A percentile compares a stretch with the other conserved stretches of the same genome.
phyloP scores from a whole-genome alignment of 2,329 filamentous ascomycete genomes.

The Colletotrichum godetiae region DNA sequence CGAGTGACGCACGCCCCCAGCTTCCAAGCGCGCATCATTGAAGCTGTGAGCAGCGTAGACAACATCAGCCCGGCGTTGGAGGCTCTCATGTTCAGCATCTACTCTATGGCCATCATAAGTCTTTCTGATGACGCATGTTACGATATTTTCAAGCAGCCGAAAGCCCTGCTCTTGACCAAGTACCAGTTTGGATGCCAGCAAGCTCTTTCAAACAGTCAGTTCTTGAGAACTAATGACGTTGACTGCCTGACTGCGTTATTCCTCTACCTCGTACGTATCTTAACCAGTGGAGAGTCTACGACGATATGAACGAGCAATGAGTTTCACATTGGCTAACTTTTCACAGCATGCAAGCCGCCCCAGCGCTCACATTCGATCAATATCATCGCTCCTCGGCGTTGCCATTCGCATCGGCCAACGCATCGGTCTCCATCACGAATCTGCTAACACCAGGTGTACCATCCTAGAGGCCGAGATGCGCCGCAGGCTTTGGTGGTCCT shows the following conservation, averaged over 20 bases:
- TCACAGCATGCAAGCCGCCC: neutral
- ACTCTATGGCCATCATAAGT: neutral
- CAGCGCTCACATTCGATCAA: neutral
- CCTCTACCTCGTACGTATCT: neutral
- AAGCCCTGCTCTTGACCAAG: neutral
- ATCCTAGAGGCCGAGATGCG: slow-evolving; percentile 68
- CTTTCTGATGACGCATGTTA: neutral
- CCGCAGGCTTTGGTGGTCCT: slow-evolving; percentile 71
- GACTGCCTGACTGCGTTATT: neutral
- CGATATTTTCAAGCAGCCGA: neutral
- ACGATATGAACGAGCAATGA: neutral
- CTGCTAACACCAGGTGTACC: slow-evolving; percentile 32
- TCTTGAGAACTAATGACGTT: neutral
- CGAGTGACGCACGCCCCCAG: neutral
- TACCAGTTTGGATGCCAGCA: neutral
- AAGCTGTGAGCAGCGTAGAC: neutral
- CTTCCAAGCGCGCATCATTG: neutral
- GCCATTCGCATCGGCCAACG: neutral
- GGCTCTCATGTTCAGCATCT: neutral
- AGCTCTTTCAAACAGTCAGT: neutral
- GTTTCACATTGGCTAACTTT: neutral
- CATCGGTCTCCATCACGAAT: neutral
- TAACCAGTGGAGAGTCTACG: neutral
- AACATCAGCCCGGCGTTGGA: neutral
- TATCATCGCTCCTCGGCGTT: neutral